Evolutionary conservation across 306 rosid genomes (phyloP).

Genomic region (Vigna hirtella): DNA sequence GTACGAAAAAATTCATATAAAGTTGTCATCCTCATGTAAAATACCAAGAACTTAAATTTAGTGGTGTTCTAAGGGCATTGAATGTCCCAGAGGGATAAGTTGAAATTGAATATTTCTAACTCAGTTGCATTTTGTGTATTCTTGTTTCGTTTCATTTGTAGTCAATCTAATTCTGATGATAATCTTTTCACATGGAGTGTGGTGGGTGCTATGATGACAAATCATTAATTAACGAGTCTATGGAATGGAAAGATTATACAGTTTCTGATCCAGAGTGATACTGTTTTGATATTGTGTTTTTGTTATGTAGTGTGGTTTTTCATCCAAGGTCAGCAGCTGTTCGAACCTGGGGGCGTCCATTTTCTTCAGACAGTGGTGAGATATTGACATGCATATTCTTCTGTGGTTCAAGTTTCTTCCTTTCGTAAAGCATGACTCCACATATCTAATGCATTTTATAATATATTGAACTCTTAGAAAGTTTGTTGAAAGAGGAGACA

Average conservation of each 20-base stretch:
- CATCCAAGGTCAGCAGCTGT: slow-evolving; percentile 47
- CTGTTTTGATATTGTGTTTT: slow-evolving; percentile 36
- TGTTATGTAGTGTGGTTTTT: slow-evolving; percentile 57
- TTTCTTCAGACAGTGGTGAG: slow-evolving; percentile 83
- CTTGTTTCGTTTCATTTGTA: not conserved
- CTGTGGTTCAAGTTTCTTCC: slow-evolving; percentile 22
- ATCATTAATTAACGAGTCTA: not conserved
- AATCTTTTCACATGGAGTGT: not conserved
- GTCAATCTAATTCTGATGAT: slow-evolving; percentile 18
- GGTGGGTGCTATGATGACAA: slow-evolving; percentile 18
- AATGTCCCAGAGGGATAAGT: slow-evolving; percentile 14
- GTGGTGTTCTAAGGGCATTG: not conserved
- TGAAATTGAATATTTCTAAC: not conserved
- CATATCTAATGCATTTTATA: slow-evolving; percentile 20
- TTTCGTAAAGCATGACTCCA: slow-evolving; percentile 23
- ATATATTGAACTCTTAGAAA: slow-evolving; percentile 4
- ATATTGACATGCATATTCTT: slow-evolving; percentile 25
- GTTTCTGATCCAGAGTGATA: not conserved
- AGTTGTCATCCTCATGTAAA: not conserved
- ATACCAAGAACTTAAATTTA: not conserved
- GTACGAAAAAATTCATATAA: not conserved
- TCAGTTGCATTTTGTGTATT: slow-evolving; percentile 24
- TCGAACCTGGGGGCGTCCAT: slow-evolving; percentile 62
- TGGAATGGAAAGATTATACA: slow-evolving; percentile 10
- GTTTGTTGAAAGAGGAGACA: not conserved